Base-by-base conservation (phyloP, 2,329 filamentous ascomycete species). In the Aspergillus ustus region DNA sequence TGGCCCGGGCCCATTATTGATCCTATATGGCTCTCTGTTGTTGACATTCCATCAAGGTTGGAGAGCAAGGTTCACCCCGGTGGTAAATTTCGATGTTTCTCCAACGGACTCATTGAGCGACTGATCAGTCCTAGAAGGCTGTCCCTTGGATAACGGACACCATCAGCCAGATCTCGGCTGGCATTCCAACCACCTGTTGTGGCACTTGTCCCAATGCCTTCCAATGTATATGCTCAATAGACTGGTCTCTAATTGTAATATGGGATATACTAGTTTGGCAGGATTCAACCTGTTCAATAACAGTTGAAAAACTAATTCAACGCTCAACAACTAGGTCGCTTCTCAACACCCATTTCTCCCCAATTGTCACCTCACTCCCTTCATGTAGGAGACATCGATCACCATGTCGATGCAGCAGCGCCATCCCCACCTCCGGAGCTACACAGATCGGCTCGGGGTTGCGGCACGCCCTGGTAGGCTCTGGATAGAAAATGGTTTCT, bases 321-420 rank as follows among this genome's bases (percentile, higher is more conserved):
- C 75, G 68, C 40, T 64, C 69, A 55, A 82, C 79, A 34, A 81
- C 78, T 46, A 97, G 77, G 80, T 97, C 93, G 65, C 90, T 96
- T 66, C 93, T 83, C 62, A 97, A 85, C 62, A 97, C 89, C 93
- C 93, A 97, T 77, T 97, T 97, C 79, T 96, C 92, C 9, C 93
- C 93, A 46, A 85, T 83, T 1, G 80, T 84, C 0, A 97, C 93
- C 73, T 96, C 89, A 60, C 86, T 84, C 0, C 93, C 93, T 77
- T 97, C 93, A 76, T 97, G 93, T 71, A 97, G 78, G 80, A 97
- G 85, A 78, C 94, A 97, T 65, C 94, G 90, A 66, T 92, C 86
- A 0, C 94, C 93, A 78, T 97, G 94, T 65, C 91, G 91, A 77
- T 97, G 94, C 63, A 97, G 81, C 29, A 97, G 81, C 37, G 92